These are phyloP conservation scores for Talaromyces piceae DNA, from an alignment of 2,329 filamentous ascomycete genomes.

Conservation along the genomic window DNA sequence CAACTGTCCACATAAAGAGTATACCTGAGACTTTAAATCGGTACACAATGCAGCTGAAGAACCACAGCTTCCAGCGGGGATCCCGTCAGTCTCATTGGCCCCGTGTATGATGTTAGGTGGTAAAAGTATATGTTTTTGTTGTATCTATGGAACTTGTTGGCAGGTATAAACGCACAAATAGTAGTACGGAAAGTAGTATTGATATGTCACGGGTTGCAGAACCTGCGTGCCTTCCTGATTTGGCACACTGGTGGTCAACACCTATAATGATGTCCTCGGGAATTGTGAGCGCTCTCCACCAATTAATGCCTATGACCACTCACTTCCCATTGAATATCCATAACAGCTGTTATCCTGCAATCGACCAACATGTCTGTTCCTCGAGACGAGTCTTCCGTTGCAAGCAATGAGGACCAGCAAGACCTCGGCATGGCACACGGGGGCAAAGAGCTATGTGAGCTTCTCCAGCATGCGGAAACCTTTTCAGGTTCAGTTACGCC, in stretches of 20 bases:
- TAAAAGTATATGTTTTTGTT: too few relatives aligned
- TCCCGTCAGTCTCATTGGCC: too few relatives aligned
- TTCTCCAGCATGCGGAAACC: background rate
- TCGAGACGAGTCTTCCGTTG: constrained; percentile 2
- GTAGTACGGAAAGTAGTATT: background rate
- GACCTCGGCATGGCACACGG: background rate
- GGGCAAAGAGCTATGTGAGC: background rate
- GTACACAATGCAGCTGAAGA: too few relatives aligned
- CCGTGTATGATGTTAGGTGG: too few relatives aligned
- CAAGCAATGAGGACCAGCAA: background rate
- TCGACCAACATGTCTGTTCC: constrained; percentile 6
- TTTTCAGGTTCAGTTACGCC: background rate
- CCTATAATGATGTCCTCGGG: background rate
- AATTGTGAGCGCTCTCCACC: background rate
- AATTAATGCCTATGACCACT: background rate
- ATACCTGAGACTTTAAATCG: too few relatives aligned
- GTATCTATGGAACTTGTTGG: too few relatives aligned
- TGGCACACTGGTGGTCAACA: background rate
- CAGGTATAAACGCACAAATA: background rate
- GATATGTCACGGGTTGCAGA: background rate
- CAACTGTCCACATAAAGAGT: too few relatives aligned
- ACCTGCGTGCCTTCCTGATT: background rate
- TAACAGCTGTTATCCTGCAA: constrained; percentile 5
- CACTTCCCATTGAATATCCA: constrained; percentile 2
- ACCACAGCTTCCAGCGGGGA: too few relatives aligned